These are phyloP conservation scores for Yamadazyma phyllophila DNA, from an alignment of 805 yeast genomes.

Conservation along the genomic window DNA sequence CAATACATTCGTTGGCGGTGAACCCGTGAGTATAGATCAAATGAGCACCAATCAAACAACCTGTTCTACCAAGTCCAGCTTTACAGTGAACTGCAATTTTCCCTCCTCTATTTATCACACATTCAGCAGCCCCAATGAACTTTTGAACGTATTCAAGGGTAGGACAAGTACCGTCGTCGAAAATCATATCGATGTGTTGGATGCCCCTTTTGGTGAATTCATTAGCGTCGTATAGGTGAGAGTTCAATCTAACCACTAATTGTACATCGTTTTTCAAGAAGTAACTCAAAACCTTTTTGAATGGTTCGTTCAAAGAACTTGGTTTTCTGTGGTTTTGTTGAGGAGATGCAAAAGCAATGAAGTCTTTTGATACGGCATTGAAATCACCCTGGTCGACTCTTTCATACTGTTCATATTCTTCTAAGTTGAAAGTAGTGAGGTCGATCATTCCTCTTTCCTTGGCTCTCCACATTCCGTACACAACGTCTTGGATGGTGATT, in stretches of 20 bases:
- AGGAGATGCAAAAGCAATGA: constrained; percentile 97
- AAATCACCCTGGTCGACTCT: constrained; percentile 97
- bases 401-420: constrained; percentile 92
- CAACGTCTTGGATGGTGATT: constrained; percentile 89
- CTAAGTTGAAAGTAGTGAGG: constrained; percentile 80
- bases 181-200: constrained; percentile 91
- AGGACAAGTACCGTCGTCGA: constrained; percentile 98
- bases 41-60: constrained; percentile 96
- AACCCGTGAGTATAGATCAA: constrained; percentile 94
- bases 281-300: constrained; percentile 75
- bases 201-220: constrained; percentile 84
- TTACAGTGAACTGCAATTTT: constrained; percentile 99
- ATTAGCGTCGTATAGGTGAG: constrained; percentile 80
- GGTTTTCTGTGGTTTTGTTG: constrained; percentile 54
- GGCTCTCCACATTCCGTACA: constrained; percentile 97
- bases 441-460: constrained; percentile 89
- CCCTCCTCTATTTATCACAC: constrained; percentile 80
- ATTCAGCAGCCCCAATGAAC: constrained; percentile 93
- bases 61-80: constrained; percentile 97
- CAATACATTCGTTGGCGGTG: constrained; percentile 95
- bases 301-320: constrained; percentile 66
- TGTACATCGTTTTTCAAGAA: constrained; percentile 74
- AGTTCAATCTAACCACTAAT: constrained; percentile 87
- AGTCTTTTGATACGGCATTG: constrained; percentile 86
- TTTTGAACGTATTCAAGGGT: constrained; percentile 88